Base-by-base conservation (phyloP, 2,329 filamentous ascomycete genomes). In the Capronia americana region DNA sequence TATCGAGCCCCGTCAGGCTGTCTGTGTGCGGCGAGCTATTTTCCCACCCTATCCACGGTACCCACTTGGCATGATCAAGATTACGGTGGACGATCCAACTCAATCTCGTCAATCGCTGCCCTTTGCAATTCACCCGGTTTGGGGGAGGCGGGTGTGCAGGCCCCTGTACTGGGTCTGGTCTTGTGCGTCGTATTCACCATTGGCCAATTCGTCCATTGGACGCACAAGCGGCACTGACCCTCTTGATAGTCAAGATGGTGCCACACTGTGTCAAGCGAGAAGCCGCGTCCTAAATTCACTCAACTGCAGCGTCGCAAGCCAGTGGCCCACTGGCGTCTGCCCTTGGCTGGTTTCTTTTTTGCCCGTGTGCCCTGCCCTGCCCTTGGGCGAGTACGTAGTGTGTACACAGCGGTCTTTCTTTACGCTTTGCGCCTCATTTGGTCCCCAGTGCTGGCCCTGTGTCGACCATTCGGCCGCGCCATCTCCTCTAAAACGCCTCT, bases 201-300 rank as follows among this genome's bases (percentile, higher is more conserved):
- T 64, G 61, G 53, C 11, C 50, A 20, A 20, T 24, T n/a, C 51
- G 24, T 26, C 48, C 12, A 34, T 56, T 57, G 23, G 24, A 32
- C 24, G 24, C 50, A 53, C 50, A 28, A 24, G 50, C 48, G 32
- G 32, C 38, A 44, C 38, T 44, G 38, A 17, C 51, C 30, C 34
- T 44, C 34, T 58, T n/a, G 20, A 38, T 58, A 46, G 56, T 48
- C 38, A 28, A 10, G 38, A 17, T 46, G 48, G 65, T 64, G 65
- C 65, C 65, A 64, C 61, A 53, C 55, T 30, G 30, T 28, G 32
- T 64, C 61, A 67, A 67, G 65, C 65, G 65, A 67, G 58, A 61
- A 64, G 57, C 65, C 65, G 61, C 65, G 54, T 38, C 48, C 59
- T 54, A 28, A 54, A 61, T 61, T 61, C 58, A 17, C 50, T 38